Base-by-base conservation (phyloP, 805 yeast species). In the Lipomyces starkeyi region DNA sequence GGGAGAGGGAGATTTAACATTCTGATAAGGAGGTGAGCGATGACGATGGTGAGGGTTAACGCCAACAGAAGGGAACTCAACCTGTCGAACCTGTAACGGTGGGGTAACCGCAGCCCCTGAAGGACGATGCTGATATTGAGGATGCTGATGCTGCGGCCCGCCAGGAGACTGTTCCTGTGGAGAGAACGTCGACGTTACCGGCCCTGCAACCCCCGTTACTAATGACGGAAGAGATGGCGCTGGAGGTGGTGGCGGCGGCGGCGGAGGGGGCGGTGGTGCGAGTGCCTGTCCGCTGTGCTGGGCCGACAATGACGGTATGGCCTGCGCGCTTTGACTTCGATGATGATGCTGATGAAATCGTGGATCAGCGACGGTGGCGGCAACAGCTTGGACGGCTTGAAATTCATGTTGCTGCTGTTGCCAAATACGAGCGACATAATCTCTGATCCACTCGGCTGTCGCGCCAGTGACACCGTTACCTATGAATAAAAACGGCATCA, bases 401-500 rank as follows among this genome's bases (percentile, higher is more conserved):
- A 34, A 49, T 47, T 59, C 59, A 25, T 58, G n/a, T 20, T 67
- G 65, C 53, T 69, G 66, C 61, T 69, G 72, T 59, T 64, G 68
- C 60, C 67, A 69, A 13, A 69, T 61, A 22, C 68, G 64, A 49
- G 72, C 71, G 11, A 59, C 71, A 37, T 67, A 63, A 29, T 69
- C 72, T n/a, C 70, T 49, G 32, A 69, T 64, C 72, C 72, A 69
- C 43, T 69, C 72, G 7, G 72, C 66, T 14, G 72, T 62, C 32
- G 65, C 65, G 20, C 71, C 71, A 20, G 71, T 58, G 43, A 69
- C 71, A 13, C 70, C 71, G 34, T 61, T 66, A 5, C 83, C 78
- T 1, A 78, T 80, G 71, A 90, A 87, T 73, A 91, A 76, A 22
- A 80, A 72, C 0, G 93, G 88, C 25, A 91, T 87, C 71, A 88